Conservation (phyloP, 345 rosid species). For the Euphorbia pulcherrima region DNA sequence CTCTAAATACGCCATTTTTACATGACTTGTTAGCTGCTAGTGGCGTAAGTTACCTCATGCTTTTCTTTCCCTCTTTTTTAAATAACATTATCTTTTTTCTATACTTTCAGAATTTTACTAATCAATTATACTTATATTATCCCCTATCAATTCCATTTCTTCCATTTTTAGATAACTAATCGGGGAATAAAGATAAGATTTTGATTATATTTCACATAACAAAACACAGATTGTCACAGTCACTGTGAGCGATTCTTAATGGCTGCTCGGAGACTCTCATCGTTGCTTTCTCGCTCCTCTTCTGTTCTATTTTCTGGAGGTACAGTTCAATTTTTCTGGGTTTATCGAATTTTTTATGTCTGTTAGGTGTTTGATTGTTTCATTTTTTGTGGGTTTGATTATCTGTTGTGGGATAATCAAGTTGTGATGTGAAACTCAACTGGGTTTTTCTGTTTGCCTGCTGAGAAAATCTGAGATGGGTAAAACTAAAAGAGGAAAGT, state of each 20-base stretch:
- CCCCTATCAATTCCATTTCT: not conserved
- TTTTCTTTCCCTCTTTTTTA: not conserved
- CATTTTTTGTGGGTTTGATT: not conserved
- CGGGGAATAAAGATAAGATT: too few relatives aligned
- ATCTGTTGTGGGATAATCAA: not conserved
- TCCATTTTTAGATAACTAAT: not conserved
- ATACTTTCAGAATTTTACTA: not conserved
- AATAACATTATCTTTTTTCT: not conserved
- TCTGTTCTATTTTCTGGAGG: slow-evolving; percentile 36
- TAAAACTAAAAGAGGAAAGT: not conserved
- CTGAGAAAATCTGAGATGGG: not conserved
- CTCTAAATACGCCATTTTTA: too few relatives aligned
- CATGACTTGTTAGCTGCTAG: not conserved
- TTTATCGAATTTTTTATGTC: not conserved
- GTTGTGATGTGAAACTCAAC: not conserved
- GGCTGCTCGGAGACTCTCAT: slow-evolving; percentile 51
- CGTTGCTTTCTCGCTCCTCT: slow-evolving; percentile 50
- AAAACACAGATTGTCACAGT: not conserved
- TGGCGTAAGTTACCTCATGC: slow-evolving; percentile 2
- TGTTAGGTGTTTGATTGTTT: not conserved
- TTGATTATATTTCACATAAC: not conserved
- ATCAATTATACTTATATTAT: too few relatives aligned
- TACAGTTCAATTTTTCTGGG: not conserved
- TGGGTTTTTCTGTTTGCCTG: slow-evolving; percentile 13
- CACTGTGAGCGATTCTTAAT: slow-evolving; percentile 13